Conservation (phyloP, 2,329 filamentous ascomycete genomes). For the Ramularia endophylla region DNA sequence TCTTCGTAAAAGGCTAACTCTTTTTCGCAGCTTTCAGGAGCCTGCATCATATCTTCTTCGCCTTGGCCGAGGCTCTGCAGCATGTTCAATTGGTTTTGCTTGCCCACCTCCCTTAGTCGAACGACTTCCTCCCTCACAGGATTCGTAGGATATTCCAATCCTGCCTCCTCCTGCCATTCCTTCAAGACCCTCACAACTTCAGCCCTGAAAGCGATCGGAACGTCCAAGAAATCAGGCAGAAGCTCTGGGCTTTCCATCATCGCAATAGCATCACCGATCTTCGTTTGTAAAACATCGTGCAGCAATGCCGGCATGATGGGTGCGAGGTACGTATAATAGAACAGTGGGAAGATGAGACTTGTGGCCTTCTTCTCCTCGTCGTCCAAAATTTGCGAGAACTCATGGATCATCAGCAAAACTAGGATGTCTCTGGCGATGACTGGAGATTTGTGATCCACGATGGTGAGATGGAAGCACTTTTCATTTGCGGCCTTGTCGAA, state of each 20-base stretch:
- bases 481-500: neutral
- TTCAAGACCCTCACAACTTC: constrained; percentile 1
- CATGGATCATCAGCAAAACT: constrained; percentile 1
- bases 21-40: constrained; percentile 8
- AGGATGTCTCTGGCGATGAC: constrained; percentile 8
- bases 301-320: constrained; percentile 10
- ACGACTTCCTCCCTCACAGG: constrained; percentile 5
- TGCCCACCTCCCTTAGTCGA: neutral
- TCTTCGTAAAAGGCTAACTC: constrained; percentile 6
- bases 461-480: constrained; percentile 9
- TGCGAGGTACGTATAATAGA: constrained; percentile 11
- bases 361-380: neutral
- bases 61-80: neutral
- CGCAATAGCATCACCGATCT: constrained; percentile 3
- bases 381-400: constrained; percentile 1
- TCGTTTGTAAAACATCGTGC: constrained; percentile 3
- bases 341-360: constrained; percentile 1
- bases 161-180: constrained; percentile 8
- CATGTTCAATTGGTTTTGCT: neutral
- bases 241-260: constrained; percentile 3
- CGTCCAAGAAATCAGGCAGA: constrained; percentile 1
- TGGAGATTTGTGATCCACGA: constrained; percentile 5
- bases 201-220: constrained; percentile 2
- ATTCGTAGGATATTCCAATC: constrained; percentile 2
- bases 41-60: neutral